A percentile compares a stretch with the other conserved stretches of the same genome.
These are phyloP conservation scores for Russula sp. DNA, from an alignment of 768 basidiomycete species.

Conservation along the genomic window DNA sequence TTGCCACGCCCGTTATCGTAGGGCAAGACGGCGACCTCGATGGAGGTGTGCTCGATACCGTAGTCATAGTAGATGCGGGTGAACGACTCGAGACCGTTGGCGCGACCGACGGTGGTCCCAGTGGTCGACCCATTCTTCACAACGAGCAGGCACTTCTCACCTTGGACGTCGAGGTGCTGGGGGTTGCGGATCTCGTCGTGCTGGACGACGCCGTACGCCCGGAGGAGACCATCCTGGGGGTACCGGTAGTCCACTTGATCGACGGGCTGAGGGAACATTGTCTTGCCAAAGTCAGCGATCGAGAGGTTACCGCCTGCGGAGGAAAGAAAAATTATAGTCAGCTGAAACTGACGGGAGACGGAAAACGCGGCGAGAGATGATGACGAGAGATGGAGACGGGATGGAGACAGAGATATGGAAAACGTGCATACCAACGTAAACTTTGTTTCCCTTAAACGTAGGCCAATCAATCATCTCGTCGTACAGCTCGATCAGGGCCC, in stretches of 20 bases:
- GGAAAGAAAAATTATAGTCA: not conserved
- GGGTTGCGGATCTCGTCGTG: constrained; percentile 23
- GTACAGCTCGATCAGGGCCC: constrained; percentile 26
- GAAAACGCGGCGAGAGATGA: too few species aligned
- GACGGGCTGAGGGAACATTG: constrained; percentile 26
- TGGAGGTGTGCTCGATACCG: constrained; percentile 8
- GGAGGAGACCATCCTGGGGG: constrained; percentile 24
- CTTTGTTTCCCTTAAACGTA: constrained; percentile 25
- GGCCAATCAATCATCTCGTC: constrained; percentile 25
- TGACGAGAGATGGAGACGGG: constrained; percentile 16
- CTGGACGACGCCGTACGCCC: constrained; percentile 18
- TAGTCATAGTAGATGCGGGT: constrained; percentile 1
- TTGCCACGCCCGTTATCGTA: constrained; percentile 18
- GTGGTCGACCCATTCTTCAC: constrained; percentile 25
- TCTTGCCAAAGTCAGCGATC: constrained; percentile 20
- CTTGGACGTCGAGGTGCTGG: constrained; percentile 21
- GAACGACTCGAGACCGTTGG: constrained; percentile 24
- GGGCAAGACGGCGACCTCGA: constrained; percentile 24
- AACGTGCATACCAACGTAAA: constrained; percentile 27
- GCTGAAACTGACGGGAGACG: not conserved
- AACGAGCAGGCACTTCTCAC: constrained; percentile 23
- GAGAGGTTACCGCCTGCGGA: constrained; percentile 27
- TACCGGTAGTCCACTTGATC: constrained; percentile 21
- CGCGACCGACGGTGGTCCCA: constrained; percentile 25
- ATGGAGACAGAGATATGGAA: constrained; percentile 15